Evolutionary conservation across 371 early-diverging fungal genomes (phyloP).

Genomic region (Mucor racemosus): DNA sequence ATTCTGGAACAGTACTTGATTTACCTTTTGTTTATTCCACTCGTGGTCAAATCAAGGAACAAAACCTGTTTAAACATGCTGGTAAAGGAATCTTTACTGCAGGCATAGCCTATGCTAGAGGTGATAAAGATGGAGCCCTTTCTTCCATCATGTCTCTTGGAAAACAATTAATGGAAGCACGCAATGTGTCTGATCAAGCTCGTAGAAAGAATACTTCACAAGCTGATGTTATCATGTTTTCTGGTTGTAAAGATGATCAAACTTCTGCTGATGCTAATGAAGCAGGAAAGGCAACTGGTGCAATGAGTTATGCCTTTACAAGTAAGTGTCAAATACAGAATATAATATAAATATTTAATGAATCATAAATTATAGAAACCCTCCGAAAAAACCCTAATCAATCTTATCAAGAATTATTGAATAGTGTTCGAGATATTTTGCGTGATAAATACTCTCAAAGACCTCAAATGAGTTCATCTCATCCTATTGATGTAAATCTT

Average conservation of each 20-base stretch:
- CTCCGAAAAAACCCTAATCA: constrained; percentile 67
- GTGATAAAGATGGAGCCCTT: constrained; percentile 47
- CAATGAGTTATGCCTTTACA: constrained; percentile 86
- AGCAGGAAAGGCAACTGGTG: constrained; percentile 67
- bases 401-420: constrained; percentile 79
- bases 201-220: constrained; percentile 53
- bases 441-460: constrained; percentile 76
- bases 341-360: not conserved
- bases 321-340: constrained; percentile 29
- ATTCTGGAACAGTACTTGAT: constrained; percentile 87
- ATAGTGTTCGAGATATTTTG: constrained; percentile 75
- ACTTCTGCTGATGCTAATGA: constrained; percentile 85
- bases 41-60: constrained; percentile 66
- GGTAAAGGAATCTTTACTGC: constrained; percentile 53
- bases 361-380: constrained; percentile 24
- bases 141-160: constrained; percentile 55
- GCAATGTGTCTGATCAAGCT: constrained; percentile 41
- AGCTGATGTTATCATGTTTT: constrained; percentile 88
- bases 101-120: constrained; percentile 59
- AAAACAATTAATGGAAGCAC: constrained; percentile 45
- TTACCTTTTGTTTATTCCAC: constrained; percentile 84
- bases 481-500: constrained; percentile 81
- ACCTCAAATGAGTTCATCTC: constrained; percentile 81
- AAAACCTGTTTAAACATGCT: constrained; percentile 54
- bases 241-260: constrained; percentile 91